phyloP scores from a whole-genome alignment of 192 early-diverging fungal genomes.

The Rhizophlyctis rosea region DNA sequence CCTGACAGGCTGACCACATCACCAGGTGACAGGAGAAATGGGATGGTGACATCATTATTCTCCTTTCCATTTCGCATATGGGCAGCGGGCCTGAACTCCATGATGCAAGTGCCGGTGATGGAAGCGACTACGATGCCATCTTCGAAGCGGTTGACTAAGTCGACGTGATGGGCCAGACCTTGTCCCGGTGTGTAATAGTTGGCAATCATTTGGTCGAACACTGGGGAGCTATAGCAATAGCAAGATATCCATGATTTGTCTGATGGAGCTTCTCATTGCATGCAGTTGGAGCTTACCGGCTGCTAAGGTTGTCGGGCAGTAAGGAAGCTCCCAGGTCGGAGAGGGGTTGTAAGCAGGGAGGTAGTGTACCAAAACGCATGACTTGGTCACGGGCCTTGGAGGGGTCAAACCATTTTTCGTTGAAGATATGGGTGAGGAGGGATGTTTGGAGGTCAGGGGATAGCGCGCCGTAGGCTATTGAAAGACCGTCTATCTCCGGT shows the following conservation, averaged over 20 bases:
- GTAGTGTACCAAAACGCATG: slow-evolving; percentile 25
- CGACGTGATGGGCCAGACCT: slow-evolving; percentile 51
- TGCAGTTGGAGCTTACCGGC: not conserved
- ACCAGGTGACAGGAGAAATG: slow-evolving; percentile 33
- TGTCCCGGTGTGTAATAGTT: slow-evolving; percentile 52
- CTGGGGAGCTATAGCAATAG: too few relatives aligned
- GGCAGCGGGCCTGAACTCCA: slow-evolving; percentile 31
- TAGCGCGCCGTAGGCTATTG: slow-evolving; percentile 7
- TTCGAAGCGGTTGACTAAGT: slow-evolving; percentile 46
- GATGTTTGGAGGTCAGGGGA: not conserved
- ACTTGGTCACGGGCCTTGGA: slow-evolving; percentile 18
- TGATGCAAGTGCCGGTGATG: slow-evolving; percentile 34
- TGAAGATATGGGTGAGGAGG: slow-evolving; percentile 9
- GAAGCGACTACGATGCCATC: slow-evolving; percentile 46
- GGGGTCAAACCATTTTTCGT: slow-evolving; percentile 27
- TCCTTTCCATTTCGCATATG: not conserved
- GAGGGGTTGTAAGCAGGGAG: slow-evolving; percentile 3
- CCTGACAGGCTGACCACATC: slow-evolving; percentile 48
- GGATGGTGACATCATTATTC: not conserved
- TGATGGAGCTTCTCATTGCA: slow-evolving; percentile 3
- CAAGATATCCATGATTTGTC: too few relatives aligned
- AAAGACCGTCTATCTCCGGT: slow-evolving; percentile 14
- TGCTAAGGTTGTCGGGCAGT: not conserved
- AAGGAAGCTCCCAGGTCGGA: not conserved
- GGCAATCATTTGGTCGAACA: slow-evolving; percentile 55